Conservation (phyloP, 805 yeast genomes). For the Spathaspora passalidarum region DNA sequence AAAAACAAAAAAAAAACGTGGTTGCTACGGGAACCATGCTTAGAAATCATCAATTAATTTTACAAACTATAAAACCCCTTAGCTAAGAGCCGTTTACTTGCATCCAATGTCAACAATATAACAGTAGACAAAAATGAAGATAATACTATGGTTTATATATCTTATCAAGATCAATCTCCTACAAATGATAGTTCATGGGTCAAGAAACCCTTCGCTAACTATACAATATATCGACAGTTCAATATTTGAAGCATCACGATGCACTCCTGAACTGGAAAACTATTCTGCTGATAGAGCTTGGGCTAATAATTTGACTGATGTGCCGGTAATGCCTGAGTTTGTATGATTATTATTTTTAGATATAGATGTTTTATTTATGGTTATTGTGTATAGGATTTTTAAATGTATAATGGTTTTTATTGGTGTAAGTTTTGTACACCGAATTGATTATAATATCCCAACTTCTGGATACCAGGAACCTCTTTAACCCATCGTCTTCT, state of each 20-base stretch:
- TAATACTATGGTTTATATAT: constrained; percentile 30
- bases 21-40: background rate
- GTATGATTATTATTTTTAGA: too few relatives aligned
- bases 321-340: constrained; percentile 17
- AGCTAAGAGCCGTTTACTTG: too few relatives aligned
- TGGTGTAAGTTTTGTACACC: constrained; percentile 10
- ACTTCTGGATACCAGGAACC: constrained; percentile 17
- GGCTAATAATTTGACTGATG: constrained; percentile 29
- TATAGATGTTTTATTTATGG: background rate
- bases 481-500: constrained; percentile 28
- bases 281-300: constrained; percentile 11
- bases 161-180: constrained; percentile 36
- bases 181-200: constrained; percentile 30
- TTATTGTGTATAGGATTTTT: background rate
- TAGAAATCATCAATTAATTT: background rate
- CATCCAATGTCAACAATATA: background rate
- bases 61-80: too few relatives aligned
- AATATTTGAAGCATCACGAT: constrained; percentile 23
- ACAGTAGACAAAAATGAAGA: constrained; percentile 22
- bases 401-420: background rate
- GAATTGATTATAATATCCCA: constrained; percentile 26
- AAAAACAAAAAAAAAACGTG: background rate
- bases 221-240: constrained; percentile 33
- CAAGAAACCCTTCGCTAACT: constrained; percentile 30
- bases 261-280: constrained; percentile 15